Conservation (phyloP, 352 stramenopile species). For the Globisporangium mamillatum region DNA sequence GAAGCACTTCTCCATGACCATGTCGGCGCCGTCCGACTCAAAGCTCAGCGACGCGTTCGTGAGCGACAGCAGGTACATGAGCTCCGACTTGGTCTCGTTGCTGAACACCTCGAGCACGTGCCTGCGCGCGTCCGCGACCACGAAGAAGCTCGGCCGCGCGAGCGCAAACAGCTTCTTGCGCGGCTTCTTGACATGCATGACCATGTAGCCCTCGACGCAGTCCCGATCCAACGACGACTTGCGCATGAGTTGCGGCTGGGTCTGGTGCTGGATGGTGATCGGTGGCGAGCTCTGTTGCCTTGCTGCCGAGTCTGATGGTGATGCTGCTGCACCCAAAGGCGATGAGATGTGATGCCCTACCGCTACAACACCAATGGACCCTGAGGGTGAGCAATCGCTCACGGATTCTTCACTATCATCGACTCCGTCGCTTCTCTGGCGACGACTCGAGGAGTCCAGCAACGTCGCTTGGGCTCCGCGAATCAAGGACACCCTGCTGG, state of each 20-base stretch:
- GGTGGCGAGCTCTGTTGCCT: neutral
- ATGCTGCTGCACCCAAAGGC: neutral
- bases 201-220: conserved; percentile 50
- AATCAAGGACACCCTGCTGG: neutral
- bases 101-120: conserved; percentile 64
- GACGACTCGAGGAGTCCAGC: neutral
- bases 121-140: conserved; percentile 50
- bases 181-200: conserved; percentile 65
- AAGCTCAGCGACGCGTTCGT: conserved; percentile 52
- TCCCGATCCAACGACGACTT: conserved; percentile 40
- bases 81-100: conserved; percentile 46
- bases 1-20: conserved; percentile 78
- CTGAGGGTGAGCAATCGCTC: neutral
- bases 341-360: neutral
- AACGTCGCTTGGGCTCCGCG: no score
- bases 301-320: neutral
- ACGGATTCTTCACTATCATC: neutral
- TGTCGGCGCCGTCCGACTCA: conserved; percentile 63
- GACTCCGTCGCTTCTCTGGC: neutral
- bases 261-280: neutral
- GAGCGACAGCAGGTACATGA: conserved; percentile 66
- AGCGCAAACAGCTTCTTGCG: conserved; percentile 48
- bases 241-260: neutral
- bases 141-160: conserved; percentile 40
- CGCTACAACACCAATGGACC: neutral